Evolutionary conservation across 2,329 filamentous ascomycete genomes (phyloP).

Genomic region (Huntiella abstrusa): DNA sequence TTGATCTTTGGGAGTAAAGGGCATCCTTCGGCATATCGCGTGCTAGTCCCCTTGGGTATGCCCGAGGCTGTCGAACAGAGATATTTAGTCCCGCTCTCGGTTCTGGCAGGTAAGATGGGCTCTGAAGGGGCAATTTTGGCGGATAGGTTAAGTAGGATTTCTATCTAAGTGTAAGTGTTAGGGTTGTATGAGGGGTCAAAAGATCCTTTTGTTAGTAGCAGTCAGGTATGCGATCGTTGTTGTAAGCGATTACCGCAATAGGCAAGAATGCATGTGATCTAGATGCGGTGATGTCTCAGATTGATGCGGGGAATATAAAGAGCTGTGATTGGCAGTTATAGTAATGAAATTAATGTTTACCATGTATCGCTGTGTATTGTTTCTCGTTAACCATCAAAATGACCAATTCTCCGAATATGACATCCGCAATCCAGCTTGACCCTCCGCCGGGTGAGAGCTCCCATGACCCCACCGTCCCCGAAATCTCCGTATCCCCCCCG

Average conservation of each 20-base stretch:
- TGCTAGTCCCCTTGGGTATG: conserved; percentile 35
- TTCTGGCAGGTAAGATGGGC: conserved; percentile 22
- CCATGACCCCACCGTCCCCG: no score
- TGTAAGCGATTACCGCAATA: neutral
- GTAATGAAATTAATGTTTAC: no score
- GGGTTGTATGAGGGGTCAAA: no score
- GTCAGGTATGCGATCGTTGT: neutral
- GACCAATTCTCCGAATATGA: no score
- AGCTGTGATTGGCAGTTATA: no score
- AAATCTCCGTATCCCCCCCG: no score
- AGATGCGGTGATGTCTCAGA: neutral
- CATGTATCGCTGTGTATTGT: no score
- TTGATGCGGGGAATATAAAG: neutral
- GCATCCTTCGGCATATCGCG: conserved; percentile 16
- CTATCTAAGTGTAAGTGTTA: conserved; percentile 11
- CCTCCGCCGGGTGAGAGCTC: no score
- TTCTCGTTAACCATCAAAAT: no score
- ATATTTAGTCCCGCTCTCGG: conserved; percentile 34
- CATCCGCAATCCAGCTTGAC: no score
- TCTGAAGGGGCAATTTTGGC: conserved; percentile 17
- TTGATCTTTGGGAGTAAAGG: conserved; percentile 18
- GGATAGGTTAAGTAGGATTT: conserved; percentile 24
- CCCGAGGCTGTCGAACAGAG: conserved; percentile 37
- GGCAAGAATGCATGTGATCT: neutral
- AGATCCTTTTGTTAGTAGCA: neutral